phyloP scores from a whole-genome alignment of 2,329 filamentous ascomycete species.

The Blumeriella jaapii region DNA sequence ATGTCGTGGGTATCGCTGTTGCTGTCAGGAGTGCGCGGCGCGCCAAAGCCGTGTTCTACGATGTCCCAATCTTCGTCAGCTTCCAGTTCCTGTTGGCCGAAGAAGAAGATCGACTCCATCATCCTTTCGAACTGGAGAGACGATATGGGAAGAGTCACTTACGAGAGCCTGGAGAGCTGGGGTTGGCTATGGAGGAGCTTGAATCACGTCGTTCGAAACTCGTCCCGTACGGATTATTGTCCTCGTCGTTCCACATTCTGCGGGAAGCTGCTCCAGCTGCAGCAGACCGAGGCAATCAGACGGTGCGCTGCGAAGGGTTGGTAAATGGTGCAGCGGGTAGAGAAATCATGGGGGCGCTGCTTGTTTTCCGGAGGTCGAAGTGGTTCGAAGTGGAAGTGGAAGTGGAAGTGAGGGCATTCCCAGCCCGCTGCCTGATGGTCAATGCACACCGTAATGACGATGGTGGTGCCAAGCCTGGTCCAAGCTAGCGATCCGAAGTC shows the following conservation, averaged over 20 bases:
- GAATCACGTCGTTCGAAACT: conserved; percentile 85
- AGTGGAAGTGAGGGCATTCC: conserved; percentile 3
- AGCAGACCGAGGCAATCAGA: conserved; percentile 15
- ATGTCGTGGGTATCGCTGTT: conserved; percentile 50
- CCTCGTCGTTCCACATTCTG: conserved; percentile 97
- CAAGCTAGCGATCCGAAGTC: too few relatives aligned
- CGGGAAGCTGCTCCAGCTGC: conserved; percentile 36
- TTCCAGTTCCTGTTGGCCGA: conserved; percentile 29
- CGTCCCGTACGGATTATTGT: conserved; percentile 91
- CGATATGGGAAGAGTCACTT: conserved; percentile 29
- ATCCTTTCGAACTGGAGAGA: conserved; percentile 17
- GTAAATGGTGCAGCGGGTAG: conserved; percentile 1
- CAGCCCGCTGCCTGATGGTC: conserved; percentile 4
- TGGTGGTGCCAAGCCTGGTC: too few relatives aligned
- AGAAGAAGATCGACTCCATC: conserved; percentile 30
- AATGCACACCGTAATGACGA: too few relatives aligned
- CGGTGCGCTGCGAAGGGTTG: conserved; percentile 1
- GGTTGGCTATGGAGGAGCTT: conserved; percentile 54
- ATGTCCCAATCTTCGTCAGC: conserved; percentile 35
- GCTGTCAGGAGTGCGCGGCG: conserved; percentile 39
- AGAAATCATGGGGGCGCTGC: not conserved
- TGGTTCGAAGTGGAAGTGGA: too few relatives aligned
- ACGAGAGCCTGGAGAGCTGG: conserved; percentile 47
- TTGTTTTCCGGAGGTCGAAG: too few relatives aligned
- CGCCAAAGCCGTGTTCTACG: conserved; percentile 42